Evolutionary conservation across 345 rosid species (phyloP), one percentile per base, ranked within the genome.

Genomic region (Adansonia digitata): DNA sequence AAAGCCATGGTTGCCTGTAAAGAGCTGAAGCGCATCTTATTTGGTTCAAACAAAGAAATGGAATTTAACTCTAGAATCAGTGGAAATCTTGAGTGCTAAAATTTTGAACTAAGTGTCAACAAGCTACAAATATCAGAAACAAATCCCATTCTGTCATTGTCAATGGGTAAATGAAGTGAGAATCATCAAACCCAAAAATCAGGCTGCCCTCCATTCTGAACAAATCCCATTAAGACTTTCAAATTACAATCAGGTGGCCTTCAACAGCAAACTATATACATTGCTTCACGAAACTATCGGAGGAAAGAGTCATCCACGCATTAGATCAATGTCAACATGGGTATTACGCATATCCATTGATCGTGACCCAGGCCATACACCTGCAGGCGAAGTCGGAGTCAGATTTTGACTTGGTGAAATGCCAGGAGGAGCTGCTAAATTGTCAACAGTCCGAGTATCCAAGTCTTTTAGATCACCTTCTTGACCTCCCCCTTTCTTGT

Each of bases 251-350:
- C 81, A 69, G 62, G 53, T 62, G 71, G 73, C 39, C 74, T 79
- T 72, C 66, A 56, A 76, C 83, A 74, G 66, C 81, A 62, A 75
- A 53, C 48, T 85, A 83, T 86, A 60, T 61, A 85, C 86, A 83
- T 73, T 67, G 77, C 78, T 77, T n/a, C 69, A 17, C 22, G 34
- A 62, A 63, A 71, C 42, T 71, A 74, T 71, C 12, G 37, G 62
- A 27, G 49, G 22, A 65, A 65, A 66, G 45, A 62, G 72, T 92
- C 89, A 91, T 12, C 97, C 93, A 4, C 93, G 92, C 98, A 90
- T 93, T 77, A 95, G 87, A 86, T 95, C 99, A 68, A 95, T 91
- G 90, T 87, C 97, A 7, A 84, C 72, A 74, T 91, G 96, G 11
- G 85, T 75, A 48, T 87, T 86, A 51, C 83, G 92, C 85, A 92